Percentiles rank a stretch among this genome's conserved stretches.
Evolutionary conservation across 202 grass and related monocot genomes (phyloP).

Genomic region (Schoenoplectus triqueter): DNA sequence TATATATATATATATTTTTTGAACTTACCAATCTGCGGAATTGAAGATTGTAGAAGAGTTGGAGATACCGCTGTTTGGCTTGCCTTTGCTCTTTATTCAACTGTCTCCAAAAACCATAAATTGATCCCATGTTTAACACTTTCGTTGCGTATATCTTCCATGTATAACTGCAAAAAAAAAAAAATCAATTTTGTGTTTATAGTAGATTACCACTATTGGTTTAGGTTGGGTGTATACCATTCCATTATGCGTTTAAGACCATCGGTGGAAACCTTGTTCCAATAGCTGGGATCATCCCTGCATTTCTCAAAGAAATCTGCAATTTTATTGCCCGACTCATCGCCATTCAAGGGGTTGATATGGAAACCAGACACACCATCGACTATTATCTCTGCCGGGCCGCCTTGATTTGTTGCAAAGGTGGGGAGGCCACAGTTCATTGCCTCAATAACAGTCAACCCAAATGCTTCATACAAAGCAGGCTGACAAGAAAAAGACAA

Average conservation of each 20-base stretch:
- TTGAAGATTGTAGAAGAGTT: constrained; percentile 89
- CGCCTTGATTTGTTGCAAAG: constrained; percentile 86
- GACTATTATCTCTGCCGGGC: constrained; percentile 89
- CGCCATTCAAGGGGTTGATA: constrained; percentile 74
- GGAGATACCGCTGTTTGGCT: constrained; percentile 70
- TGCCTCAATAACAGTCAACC: constrained; percentile 90
- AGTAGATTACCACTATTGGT: background rate
- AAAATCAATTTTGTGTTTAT: background rate
- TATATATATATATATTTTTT: background rate
- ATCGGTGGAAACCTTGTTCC: constrained; percentile 85
- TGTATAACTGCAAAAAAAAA: constrained; percentile 64
- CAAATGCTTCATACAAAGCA: constrained; percentile 93
- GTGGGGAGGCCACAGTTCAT: constrained; percentile 91
- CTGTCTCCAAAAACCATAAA: constrained; percentile 77
- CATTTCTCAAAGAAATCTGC: constrained; percentile 91
- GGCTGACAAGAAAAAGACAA: constrained; percentile 54
- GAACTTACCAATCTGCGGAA: constrained; percentile 74
- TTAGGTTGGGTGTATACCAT: constrained; percentile 48
- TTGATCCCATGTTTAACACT: constrained; percentile 84
- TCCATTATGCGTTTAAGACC: constrained; percentile 91
- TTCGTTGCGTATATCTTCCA: constrained; percentile 95
- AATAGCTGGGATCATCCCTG: constrained; percentile 68
- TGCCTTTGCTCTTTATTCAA: constrained; percentile 70
- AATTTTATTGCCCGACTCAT: constrained; percentile 66
- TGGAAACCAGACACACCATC: constrained; percentile 94